Percentiles rank a stretch among this genome's conserved stretches.
Evolutionary conservation across 208 protist species (phyloP).

Genomic region (Trypanosoma cruzi): DNA sequence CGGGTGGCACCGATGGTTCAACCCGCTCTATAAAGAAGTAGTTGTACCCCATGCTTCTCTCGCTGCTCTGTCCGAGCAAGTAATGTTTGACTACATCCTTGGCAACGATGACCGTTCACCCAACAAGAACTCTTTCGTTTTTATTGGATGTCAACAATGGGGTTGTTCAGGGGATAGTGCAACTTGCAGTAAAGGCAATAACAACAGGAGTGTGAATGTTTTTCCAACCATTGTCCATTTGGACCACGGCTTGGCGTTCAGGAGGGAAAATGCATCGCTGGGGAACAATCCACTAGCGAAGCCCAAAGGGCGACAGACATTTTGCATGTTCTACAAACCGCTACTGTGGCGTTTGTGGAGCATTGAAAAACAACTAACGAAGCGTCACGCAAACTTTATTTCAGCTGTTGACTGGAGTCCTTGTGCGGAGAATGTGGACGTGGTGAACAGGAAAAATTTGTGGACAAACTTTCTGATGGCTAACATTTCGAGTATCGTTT

Average conservation of each 20-base stretch:
- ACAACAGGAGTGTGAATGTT: neutral
- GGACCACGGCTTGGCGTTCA: slow-evolving; percentile 27
- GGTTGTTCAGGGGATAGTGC: neutral
- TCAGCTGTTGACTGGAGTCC: neutral
- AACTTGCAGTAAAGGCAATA: slow-evolving; percentile 6
- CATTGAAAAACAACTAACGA: slow-evolving; percentile 3
- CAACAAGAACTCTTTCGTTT: slow-evolving; percentile 35
- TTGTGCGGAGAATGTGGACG: neutral
- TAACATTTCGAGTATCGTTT: neutral
- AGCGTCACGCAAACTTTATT: neutral
- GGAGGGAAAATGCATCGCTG: neutral
- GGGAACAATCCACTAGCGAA: slow-evolving; percentile 27
- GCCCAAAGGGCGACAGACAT: neutral
- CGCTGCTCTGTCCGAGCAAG: slow-evolving; percentile 24
- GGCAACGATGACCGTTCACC: slow-evolving; percentile 32
- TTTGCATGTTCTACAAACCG: slow-evolving; percentile 28
- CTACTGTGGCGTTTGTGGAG: slow-evolving; percentile 17
- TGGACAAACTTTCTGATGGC: slow-evolving; percentile 13
- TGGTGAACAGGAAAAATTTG: neutral
- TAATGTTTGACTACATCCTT: slow-evolving; percentile 28
- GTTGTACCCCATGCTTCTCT: slow-evolving; percentile 7
- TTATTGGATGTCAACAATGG: slow-evolving; percentile 18
- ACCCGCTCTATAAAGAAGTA: slow-evolving; percentile 6
- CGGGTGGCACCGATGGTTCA: slow-evolving; percentile 33
- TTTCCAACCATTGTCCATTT: slow-evolving; percentile 25